phyloP scores from a whole-genome alignment of 1,284 basidiomycete genomes.

The Trametes pubescens region DNA sequence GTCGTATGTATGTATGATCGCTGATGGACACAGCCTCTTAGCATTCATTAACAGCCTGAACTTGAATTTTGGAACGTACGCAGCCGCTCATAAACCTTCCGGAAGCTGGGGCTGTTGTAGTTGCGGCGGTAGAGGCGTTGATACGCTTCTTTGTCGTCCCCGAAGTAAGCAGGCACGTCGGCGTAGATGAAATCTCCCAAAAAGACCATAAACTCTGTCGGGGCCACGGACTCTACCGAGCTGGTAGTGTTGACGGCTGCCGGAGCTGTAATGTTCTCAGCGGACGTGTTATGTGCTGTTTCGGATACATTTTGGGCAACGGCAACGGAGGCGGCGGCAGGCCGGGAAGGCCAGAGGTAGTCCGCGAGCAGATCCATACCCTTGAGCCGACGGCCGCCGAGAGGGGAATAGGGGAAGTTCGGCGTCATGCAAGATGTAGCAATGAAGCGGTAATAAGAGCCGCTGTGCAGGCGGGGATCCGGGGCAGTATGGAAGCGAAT shows the following conservation, averaged over 20 bases:
- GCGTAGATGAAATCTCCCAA: constrained; percentile 83
- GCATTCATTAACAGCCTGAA: constrained; percentile 1
- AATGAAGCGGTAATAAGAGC: constrained; percentile 70
- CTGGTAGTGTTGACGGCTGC: constrained; percentile 8
- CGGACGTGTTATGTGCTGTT: constrained; percentile 8
- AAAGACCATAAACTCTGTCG: constrained; percentile 67
- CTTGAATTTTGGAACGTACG: constrained; percentile 53
- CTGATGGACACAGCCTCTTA: constrained; percentile 45
- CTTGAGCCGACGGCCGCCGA: constrained; percentile 60
- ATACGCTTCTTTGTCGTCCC: constrained; percentile 64
- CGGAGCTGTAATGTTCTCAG: constrained; percentile 17
- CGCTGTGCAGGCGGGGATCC: constrained; percentile 62
- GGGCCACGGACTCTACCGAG: constrained; percentile 29
- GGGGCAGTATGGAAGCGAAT: constrained; percentile 74
- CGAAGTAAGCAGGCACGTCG: constrained; percentile 73
- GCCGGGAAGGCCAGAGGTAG: constrained; percentile 51
- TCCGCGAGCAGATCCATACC: constrained; percentile 75
- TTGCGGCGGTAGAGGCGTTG: constrained; percentile 70
- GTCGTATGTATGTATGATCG: constrained; percentile 69
- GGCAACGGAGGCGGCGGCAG: background rate
- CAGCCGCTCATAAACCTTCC: constrained; percentile 69
- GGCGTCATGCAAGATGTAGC: constrained; percentile 69
- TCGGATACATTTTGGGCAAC: constrained; percentile 2
- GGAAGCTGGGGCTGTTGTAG: constrained; percentile 70
- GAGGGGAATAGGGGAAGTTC: constrained; percentile 72